phyloP scores from a whole-genome alignment of 139 green algal genomes.

The Edaphochlamys debaryana region DNA sequence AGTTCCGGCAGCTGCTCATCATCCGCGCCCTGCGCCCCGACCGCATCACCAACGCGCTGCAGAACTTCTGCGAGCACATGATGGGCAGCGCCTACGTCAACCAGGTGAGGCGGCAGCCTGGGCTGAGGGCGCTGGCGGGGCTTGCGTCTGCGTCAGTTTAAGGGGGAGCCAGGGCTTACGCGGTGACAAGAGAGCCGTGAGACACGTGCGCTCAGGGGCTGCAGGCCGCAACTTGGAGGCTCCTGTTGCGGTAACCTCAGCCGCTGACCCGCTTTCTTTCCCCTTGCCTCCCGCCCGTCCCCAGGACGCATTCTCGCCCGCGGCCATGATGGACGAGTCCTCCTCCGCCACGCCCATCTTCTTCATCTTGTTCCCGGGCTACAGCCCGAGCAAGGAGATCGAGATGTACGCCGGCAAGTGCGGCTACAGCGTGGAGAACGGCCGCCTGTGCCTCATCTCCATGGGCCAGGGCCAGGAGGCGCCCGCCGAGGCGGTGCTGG shows the following conservation, averaged over 20 bases:
- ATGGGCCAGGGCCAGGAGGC: conserved; percentile 91
- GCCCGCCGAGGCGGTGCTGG: conserved; percentile 81
- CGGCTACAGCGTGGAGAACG: conserved; percentile 78
- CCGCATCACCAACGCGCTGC: conserved; percentile 84
- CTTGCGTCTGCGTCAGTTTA: no score
- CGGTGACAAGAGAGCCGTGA: no score
- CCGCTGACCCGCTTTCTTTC: no score
- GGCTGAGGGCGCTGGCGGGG: not conserved
- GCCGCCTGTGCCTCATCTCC: conserved; percentile 83
- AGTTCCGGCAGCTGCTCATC: conserved; percentile 82
- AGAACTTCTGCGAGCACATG: conserved; percentile 64
- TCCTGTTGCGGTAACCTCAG: no score
- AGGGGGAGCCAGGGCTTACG: no score
- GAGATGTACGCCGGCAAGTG: conserved; percentile 79
- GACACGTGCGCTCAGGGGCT: no score
- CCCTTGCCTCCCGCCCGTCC: no score
- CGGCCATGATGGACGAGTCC: conserved; percentile 77
- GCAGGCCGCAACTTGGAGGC: no score
- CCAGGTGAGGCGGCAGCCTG: conserved; percentile 45
- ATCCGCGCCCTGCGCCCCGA: conserved; percentile 81
- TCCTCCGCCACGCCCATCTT: conserved; percentile 82
- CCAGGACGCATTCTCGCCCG: conserved; percentile 78
- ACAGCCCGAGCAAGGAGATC: conserved; percentile 89
- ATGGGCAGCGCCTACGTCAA: conserved; percentile 78
- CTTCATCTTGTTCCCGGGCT: conserved; percentile 92